Evolutionary conservation across 2,329 filamentous ascomycete genomes (phyloP), one percentile per base, ranked within the genome.

Genomic region (Alternaria rosae): DNA sequence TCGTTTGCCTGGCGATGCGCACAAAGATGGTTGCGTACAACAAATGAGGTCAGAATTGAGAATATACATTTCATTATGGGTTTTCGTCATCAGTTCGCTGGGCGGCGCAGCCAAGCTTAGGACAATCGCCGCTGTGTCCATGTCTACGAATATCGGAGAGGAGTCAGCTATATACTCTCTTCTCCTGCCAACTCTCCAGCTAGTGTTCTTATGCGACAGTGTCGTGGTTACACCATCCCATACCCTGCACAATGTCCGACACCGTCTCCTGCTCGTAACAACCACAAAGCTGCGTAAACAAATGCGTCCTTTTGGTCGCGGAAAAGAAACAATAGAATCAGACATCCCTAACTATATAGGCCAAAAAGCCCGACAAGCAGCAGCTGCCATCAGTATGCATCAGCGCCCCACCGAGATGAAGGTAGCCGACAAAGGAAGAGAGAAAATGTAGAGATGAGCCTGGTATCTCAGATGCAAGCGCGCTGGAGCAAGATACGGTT

Each of bases 51-150:
- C 48, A 58, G 20, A 38, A 41, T 48, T 58, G 54, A 54, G 54
- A 58, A 61, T 59, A 59, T 58, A 61, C 59, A 59, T 61, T 61
- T 61, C 54, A 59, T 61, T 61, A 61, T 43, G 43, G 59, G 43
- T 48, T 50, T 61, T 48, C 35, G 56, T 60, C 59, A 41, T 61
- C 21, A 54, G 30, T 59, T 42, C 43, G 48, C 54, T 43, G 43
- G 42, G 48, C 48, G 48, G 48, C 55, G 47, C 32, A 42, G 42
- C 44, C 50, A 56, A 61, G 42, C 38, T 51, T 42, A 48, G 53
- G 44, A 13, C 51, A 54, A 42, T 52, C 54, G 54, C 42, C 42
- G 48, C 30, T 32, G 54, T 32, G 42, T 25, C 54, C 30, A 25
- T 30, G 38, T 43, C 54, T 28, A 53, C 35, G 45, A 42, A 44